Evolutionary conservation across 2,329 filamentous ascomycete species (phyloP).

Genomic region (Fusarium transvaalense): DNA sequence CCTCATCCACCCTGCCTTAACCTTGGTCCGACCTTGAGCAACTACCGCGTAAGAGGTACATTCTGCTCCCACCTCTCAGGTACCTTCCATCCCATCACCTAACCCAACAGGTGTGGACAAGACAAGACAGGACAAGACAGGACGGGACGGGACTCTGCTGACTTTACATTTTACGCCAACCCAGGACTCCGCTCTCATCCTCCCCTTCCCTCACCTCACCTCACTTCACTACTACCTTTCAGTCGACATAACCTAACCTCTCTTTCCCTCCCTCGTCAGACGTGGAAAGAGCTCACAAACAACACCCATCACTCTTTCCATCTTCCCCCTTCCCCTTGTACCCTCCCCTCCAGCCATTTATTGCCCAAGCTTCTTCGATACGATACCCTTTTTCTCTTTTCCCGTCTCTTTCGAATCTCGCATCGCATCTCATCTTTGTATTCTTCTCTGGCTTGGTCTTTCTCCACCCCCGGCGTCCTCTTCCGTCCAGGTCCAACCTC

Average conservation of each 20-base stretch:
- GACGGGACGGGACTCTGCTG: constrained; percentile 19
- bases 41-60: constrained; percentile 8
- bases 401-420: constrained; percentile 31
- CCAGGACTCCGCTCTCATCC: constrained; percentile 27
- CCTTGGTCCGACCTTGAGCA: constrained; percentile 28
- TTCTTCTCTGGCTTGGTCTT: constrained; percentile 37
- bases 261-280: constrained; percentile 47
- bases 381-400: constrained; percentile 40
- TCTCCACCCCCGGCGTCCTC: constrained; percentile 40
- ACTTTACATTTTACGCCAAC: constrained; percentile 31
- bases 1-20: constrained; percentile 19
- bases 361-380: constrained; percentile 46
- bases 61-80: constrained; percentile 5
- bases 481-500: constrained; percentile 38
- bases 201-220: constrained; percentile 28
- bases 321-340: constrained; percentile 30
- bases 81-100: background rate
- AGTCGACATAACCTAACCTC: constrained; percentile 32
- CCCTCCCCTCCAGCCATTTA: constrained; percentile 36
- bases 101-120: background rate
- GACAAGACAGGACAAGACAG: background rate
- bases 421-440: constrained; percentile 38
- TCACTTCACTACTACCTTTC: constrained; percentile 31
- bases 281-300: constrained; percentile 49
- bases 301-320: constrained; percentile 47